Evolutionary conservation across 2,329 filamentous ascomycete genomes (phyloP).

Genomic region (Bisporella sp.): DNA sequence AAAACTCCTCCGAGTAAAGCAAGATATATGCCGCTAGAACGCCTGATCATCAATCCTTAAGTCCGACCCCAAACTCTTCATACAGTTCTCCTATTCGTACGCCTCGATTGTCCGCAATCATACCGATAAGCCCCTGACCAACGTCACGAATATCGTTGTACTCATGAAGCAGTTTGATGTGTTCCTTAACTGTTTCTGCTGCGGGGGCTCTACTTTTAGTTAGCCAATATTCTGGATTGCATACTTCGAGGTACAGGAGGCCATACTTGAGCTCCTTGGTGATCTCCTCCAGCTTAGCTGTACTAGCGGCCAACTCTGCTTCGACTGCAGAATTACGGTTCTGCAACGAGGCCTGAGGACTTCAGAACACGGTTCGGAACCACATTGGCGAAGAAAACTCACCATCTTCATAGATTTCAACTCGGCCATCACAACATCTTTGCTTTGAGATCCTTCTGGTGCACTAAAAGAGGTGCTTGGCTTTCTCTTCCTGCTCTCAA

Average conservation of each 20-base stretch:
- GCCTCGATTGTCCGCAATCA: conserved; percentile 59
- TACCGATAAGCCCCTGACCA: conserved; percentile 56
- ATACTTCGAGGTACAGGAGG: too few relatives aligned
- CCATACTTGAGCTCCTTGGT: conserved; percentile 25
- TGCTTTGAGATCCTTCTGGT: conserved; percentile 8
- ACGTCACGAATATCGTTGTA: conserved; percentile 69
- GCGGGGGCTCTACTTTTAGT: conserved; percentile 15
- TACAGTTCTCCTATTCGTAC: conserved; percentile 31
- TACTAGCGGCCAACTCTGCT: conserved; percentile 22
- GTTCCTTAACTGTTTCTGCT: conserved; percentile 47
- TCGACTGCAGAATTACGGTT: conserved; percentile 39
- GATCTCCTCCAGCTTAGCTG: conserved; percentile 30
- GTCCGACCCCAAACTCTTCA: conserved; percentile 27
- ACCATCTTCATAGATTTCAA: conserved; percentile 26
- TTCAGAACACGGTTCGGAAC: conserved; percentile 24
- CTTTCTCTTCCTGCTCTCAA: background rate
- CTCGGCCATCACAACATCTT: conserved; percentile 21
- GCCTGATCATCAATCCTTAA: conserved; percentile 19
- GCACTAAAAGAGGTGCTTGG: background rate
- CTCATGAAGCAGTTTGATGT: conserved; percentile 58
- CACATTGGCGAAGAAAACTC: background rate
- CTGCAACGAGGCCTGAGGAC: conserved; percentile 27
- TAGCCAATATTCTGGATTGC: background rate
- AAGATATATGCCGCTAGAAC: background rate
- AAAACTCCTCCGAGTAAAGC: background rate